phyloP scores from a whole-genome alignment of 306 rosid species.

The Prunus kanzakura region DNA sequence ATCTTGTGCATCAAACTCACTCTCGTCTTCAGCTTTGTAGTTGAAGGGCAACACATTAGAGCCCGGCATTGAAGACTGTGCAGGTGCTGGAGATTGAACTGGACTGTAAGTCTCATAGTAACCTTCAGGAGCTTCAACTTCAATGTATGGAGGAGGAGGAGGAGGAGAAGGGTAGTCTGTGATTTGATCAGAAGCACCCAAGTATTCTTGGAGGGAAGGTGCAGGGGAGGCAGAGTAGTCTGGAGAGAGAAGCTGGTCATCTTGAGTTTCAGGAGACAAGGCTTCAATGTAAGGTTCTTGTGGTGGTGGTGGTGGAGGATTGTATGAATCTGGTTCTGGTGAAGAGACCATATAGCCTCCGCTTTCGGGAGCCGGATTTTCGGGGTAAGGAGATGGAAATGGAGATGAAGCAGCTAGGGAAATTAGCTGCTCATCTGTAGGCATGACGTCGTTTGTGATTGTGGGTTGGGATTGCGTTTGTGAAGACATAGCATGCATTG shows the following conservation, averaged over 20 bases:
- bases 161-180: slow-evolving; percentile 5
- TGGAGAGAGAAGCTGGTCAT: neutral
- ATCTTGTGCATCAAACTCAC: neutral
- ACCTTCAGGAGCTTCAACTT: slow-evolving; percentile 13
- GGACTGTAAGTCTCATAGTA: slow-evolving; percentile 1
- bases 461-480: neutral
- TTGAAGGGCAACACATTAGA: slow-evolving; percentile 6
- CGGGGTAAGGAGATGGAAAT: neutral
- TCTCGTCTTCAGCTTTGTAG: slow-evolving; percentile 25
- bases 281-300: neutral
- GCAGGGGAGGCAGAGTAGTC: slow-evolving; percentile 9
- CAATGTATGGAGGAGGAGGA: neutral
- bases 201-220: neutral
- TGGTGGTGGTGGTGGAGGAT: slow-evolving; percentile 20
- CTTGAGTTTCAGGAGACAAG: neutral
- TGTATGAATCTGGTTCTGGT: neutral
- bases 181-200: neutral
- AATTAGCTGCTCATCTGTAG: neutral
- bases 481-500: neutral
- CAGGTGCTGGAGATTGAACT: slow-evolving; percentile 8
- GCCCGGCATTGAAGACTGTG: neutral
- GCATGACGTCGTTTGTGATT: neutral
- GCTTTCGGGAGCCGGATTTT: neutral
- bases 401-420: neutral
- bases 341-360: neutral